phyloP scores from a whole-genome alignment of 2,329 filamentous ascomycete species.

The Cercospora zeae-maydis region DNA sequence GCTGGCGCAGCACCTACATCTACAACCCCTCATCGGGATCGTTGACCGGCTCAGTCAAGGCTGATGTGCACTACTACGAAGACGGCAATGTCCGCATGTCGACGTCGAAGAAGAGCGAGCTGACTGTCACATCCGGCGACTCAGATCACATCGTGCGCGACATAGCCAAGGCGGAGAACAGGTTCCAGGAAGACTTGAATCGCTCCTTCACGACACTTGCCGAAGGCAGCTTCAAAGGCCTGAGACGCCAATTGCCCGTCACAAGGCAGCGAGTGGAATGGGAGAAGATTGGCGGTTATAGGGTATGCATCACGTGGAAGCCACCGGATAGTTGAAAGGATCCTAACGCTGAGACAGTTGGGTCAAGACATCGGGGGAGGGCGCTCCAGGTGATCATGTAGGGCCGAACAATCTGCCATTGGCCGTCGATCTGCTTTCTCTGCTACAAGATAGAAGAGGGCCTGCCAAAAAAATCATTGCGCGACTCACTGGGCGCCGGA shows the following conservation, averaged over 20 bases:
- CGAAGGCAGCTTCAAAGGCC: constrained; percentile 90
- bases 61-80: constrained; percentile 99
- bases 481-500: background rate
- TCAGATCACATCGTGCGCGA: constrained; percentile 70
- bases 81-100: constrained; percentile 94
- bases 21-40: constrained; percentile 65
- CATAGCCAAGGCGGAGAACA: constrained; percentile 77
- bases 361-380: constrained; percentile 53
- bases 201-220: constrained; percentile 81
- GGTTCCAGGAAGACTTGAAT: constrained; percentile 95
- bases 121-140: constrained; percentile 57
- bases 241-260: constrained; percentile 89
- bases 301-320: constrained; percentile 50
- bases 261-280: constrained; percentile 99
- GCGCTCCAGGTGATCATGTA: constrained; percentile 34
- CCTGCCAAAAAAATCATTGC: background rate
- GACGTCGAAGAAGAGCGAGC: constrained; percentile 72
- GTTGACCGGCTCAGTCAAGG: constrained; percentile 77
- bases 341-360: constrained; percentile 32
- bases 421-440: background rate
- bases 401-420: background rate
- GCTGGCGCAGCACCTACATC: constrained; percentile 87
- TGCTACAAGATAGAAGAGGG: background rate
- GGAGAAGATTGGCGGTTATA: constrained; percentile 95
- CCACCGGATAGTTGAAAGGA: constrained; percentile 2